Conservation (phyloP, 164 flowering plant genomes). For the Chimonanthus praecox region DNA sequence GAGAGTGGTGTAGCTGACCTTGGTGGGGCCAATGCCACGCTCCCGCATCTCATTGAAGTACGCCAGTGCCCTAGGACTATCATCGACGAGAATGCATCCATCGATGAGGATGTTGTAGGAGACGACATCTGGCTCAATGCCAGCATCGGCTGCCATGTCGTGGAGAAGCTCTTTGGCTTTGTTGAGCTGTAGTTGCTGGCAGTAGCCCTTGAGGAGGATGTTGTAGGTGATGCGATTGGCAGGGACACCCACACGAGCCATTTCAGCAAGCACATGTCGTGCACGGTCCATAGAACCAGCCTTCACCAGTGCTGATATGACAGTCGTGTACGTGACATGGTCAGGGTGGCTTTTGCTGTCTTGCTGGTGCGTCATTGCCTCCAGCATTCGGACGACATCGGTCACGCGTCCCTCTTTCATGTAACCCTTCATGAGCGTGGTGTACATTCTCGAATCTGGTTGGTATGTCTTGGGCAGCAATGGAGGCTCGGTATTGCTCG, state of each 20-base stretch:
- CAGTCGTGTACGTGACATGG: slow-evolving; percentile 87
- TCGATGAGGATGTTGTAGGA: slow-evolving; percentile 87
- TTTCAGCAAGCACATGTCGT: slow-evolving; percentile 67
- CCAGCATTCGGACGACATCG: slow-evolving; percentile 73
- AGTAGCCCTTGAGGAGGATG: slow-evolving; percentile 88
- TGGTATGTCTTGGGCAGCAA: slow-evolving; percentile 41
- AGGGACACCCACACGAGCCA: slow-evolving; percentile 63
- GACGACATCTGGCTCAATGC: slow-evolving; percentile 78
- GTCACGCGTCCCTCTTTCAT: slow-evolving; percentile 66
- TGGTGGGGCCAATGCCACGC: slow-evolving; percentile 76
- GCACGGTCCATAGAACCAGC: slow-evolving; percentile 84
- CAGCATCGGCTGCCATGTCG: slow-evolving; percentile 59
- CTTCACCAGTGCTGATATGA: slow-evolving; percentile 75
- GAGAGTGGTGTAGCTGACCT: slow-evolving; percentile 89
- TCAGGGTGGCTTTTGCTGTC: slow-evolving; percentile 75
- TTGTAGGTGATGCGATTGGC: slow-evolving; percentile 90
- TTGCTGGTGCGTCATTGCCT: slow-evolving; percentile 77
- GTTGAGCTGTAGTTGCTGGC: slow-evolving; percentile 69
- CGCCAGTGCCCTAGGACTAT: slow-evolving; percentile 72
- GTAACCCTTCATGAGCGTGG: slow-evolving; percentile 95
- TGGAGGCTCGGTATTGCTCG: slow-evolving; percentile 39
- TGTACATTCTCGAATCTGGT: slow-evolving; percentile 81
- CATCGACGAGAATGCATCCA: slow-evolving; percentile 82
- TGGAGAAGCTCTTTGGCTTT: slow-evolving; percentile 63
- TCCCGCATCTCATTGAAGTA: slow-evolving; percentile 90